Percentiles rank a stretch among this genome's conserved stretches.
Evolutionary conservation across 1,139 yeast species (phyloP).

Genomic region (Candida sp.): DNA sequence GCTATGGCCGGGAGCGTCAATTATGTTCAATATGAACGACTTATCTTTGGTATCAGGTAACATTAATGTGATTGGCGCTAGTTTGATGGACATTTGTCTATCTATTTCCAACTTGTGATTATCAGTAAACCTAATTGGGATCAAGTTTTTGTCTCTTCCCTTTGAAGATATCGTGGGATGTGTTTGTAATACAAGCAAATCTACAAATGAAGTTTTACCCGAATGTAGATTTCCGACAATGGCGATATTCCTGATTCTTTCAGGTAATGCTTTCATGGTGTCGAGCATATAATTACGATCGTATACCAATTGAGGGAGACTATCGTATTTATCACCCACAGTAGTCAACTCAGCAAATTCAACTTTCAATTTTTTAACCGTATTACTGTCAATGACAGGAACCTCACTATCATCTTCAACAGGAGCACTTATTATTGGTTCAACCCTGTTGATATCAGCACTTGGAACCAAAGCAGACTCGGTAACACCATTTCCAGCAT

Average conservation of each 20-base stretch:
- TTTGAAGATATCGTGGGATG: conserved; percentile 41
- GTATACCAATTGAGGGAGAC: conserved; percentile 58
- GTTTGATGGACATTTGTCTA: conserved; percentile 66
- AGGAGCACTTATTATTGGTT: conserved; percentile 25
- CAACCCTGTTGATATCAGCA: conserved; percentile 1
- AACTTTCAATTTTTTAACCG: conserved; percentile 40
- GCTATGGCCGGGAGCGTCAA: conserved; percentile 93
- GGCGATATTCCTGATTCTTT: conserved; percentile 73
- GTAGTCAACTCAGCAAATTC: conserved; percentile 24
- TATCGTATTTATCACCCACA: conserved; percentile 12
- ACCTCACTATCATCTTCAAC: conserved; percentile 23
- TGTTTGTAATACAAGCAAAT: conserved; percentile 61
- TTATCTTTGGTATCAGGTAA: conserved; percentile 53
- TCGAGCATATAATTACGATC: conserved; percentile 60
- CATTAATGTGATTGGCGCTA: conserved; percentile 61
- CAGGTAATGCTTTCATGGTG: conserved; percentile 49
- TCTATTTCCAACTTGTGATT: conserved; percentile 65
- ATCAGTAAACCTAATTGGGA: conserved; percentile 64
- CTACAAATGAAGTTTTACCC: conserved; percentile 88
- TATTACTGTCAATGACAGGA: conserved; percentile 65
- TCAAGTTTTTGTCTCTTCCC: conserved; percentile 25
- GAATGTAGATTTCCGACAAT: conserved; percentile 78
- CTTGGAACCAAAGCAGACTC: neutral
- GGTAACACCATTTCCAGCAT: neutral
- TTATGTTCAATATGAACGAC: conserved; percentile 57